Conservation (phyloP, 805 yeast genomes). For the Cyberlindnera sargentensis region DNA sequence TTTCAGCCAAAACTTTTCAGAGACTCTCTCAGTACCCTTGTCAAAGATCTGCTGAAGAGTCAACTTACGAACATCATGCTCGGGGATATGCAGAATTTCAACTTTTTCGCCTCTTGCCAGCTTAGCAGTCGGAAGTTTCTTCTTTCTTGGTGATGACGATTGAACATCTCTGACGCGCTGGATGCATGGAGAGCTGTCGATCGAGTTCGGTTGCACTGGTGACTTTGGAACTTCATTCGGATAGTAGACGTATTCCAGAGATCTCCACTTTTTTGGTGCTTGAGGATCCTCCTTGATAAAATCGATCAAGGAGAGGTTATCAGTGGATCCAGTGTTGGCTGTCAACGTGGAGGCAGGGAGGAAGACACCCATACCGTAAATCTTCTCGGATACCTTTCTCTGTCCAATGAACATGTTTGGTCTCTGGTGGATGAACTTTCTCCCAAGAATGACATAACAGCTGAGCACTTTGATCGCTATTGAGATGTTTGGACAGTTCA, state of each 20-base stretch:
- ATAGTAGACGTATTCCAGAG: conserved; percentile 47
- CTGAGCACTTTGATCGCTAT: conserved; percentile 56
- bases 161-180: conserved; percentile 11
- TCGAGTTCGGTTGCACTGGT: conserved; percentile 1
- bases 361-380: conserved; percentile 41
- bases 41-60: conserved; percentile 59
- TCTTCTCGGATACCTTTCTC: conserved; percentile 21
- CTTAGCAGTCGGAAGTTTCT: conserved; percentile 10
- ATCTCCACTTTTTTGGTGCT: conserved; percentile 51
- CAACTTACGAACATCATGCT: conserved; percentile 47
- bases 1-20: conserved; percentile 56
- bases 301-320: conserved; percentile 40
- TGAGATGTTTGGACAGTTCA: conserved; percentile 52
- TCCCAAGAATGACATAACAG: conserved; percentile 53
- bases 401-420: conserved; percentile 15
- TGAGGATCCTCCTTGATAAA: conserved; percentile 35
- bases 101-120: conserved; percentile 33
- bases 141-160: conserved; percentile 16
- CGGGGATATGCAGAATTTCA: conserved; percentile 42
- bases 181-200: conserved; percentile 11
- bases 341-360: conserved; percentile 41
- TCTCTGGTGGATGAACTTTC: conserved; percentile 45
- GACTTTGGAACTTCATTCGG: conserved; percentile 4
- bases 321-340: conserved; percentile 27
- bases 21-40: conserved; percentile 48